These are phyloP conservation scores for Geotrichum europaeum DNA, from an alignment of 1,139 yeast species.

Conservation along the genomic window DNA sequence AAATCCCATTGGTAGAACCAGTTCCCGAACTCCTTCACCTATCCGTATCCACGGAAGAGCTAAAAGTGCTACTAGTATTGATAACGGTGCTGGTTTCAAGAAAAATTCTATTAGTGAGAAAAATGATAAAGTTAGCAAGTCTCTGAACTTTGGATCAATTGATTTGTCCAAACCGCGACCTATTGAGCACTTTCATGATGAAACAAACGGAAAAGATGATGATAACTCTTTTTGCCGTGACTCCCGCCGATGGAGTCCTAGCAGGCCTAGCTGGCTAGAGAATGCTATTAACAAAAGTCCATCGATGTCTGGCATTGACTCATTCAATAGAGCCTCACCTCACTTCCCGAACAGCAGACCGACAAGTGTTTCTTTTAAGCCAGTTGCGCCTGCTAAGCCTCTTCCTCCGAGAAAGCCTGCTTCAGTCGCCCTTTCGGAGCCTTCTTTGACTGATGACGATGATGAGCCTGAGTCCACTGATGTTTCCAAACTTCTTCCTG, in stretches of 20 bases:
- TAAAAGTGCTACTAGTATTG: constrained; percentile 8
- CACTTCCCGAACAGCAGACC: background rate
- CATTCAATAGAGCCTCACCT: constrained; percentile 4
- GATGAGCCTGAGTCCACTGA: background rate
- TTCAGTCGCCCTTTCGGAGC: constrained; percentile 1
- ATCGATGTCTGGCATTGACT: constrained; percentile 9
- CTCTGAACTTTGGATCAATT: constrained; percentile 3
- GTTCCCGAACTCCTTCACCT: constrained; percentile 17
- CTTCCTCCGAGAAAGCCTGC: constrained; percentile 3
- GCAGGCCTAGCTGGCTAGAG: constrained; percentile 30
- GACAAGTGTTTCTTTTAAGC: background rate
- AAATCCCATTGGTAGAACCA: constrained; percentile 15
- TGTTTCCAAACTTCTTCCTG: background rate
- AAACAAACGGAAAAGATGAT: background rate
- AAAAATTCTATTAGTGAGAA: background rate
- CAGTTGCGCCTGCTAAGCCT: constrained; percentile 9
- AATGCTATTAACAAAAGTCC: constrained; percentile 28
- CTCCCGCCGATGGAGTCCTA: constrained; percentile 22
- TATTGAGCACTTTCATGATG: background rate
- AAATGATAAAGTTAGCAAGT: background rate
- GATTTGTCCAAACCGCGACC: background rate
- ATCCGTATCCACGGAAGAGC: constrained; percentile 9
- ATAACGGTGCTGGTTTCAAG: background rate
- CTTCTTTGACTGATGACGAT: background rate
- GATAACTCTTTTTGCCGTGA: constrained; percentile 7